phyloP scores from a whole-genome alignment of 805 yeast genomes.

The Lipomyces orientalis region DNA sequence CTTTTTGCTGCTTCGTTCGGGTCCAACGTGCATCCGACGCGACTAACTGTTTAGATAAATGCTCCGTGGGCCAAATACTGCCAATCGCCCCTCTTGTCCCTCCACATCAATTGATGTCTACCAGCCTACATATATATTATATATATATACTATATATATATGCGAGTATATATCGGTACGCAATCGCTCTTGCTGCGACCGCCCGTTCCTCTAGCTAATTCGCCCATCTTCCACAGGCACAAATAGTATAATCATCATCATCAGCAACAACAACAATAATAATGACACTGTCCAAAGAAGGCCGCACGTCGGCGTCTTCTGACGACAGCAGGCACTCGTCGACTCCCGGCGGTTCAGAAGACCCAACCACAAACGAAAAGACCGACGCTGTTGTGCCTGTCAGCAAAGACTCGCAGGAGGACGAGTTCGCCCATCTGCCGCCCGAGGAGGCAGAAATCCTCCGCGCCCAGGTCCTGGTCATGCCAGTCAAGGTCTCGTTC shows the following conservation, averaged over 20 bases:
- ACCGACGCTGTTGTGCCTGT: neutral
- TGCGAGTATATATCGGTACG: no score
- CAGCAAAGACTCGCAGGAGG: neutral
- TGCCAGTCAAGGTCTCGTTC: conserved; percentile 39
- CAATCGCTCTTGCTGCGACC: no score
- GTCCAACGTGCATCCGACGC: no score
- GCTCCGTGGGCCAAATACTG: no score
- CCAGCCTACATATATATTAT: no score
- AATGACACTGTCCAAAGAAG: neutral
- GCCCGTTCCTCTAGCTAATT: neutral
- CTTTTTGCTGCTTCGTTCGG: no score
- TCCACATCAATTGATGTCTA: no score
- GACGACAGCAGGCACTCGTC: neutral
- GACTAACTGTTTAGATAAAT: no score
- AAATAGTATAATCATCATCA: neutral
- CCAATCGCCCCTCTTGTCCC: no score
- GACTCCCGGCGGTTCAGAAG: neutral
- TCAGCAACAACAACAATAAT: neutral
- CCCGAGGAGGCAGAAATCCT: conserved; percentile 45
- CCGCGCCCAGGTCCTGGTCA: conserved; percentile 43
- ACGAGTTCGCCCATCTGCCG: conserved; percentile 40
- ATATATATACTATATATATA: no score
- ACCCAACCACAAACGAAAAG: neutral
- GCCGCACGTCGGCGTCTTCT: neutral
- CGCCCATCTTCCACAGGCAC: neutral